Conservation (phyloP, 345 rosid species). For the Citrus inodora region DNA sequence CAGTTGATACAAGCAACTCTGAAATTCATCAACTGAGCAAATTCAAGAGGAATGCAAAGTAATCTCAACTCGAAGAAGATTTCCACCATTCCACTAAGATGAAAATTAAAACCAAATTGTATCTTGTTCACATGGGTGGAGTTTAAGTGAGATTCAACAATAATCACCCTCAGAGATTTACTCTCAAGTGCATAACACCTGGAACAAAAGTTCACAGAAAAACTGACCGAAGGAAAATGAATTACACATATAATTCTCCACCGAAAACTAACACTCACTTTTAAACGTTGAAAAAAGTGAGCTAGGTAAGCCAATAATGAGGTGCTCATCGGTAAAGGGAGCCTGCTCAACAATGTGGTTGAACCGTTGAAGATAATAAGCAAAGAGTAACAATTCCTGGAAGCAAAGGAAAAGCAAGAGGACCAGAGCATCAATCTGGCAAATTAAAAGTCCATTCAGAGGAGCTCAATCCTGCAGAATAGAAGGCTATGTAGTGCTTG, state of each 20-base stretch:
- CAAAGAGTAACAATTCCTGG: neutral
- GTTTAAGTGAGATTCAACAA: neutral
- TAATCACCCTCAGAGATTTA: neutral
- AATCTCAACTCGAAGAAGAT: neutral
- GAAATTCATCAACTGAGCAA: neutral
- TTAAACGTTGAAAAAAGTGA: neutral
- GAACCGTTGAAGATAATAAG: neutral
- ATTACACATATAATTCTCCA: neutral
- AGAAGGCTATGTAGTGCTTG: neutral
- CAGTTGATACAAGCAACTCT: neutral
- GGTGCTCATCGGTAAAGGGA: neutral
- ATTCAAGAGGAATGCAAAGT: neutral
- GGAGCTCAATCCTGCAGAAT: neutral
- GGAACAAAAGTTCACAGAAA: neutral
- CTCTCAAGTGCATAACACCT: neutral
- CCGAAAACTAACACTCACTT: neutral
- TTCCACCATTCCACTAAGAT: neutral
- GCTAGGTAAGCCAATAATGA: neutral
- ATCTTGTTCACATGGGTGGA: neutral
- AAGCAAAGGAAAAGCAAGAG: neutral
- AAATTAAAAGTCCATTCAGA: slow-evolving; percentile 3
- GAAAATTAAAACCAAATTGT: neutral
- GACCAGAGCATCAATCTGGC: neutral
- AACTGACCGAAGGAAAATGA: neutral
- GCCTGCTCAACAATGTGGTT: neutral